These are phyloP conservation scores for Leccinum glutinopallens DNA, from an alignment of 1,284 basidiomycete species.

Conservation along the genomic window DNA sequence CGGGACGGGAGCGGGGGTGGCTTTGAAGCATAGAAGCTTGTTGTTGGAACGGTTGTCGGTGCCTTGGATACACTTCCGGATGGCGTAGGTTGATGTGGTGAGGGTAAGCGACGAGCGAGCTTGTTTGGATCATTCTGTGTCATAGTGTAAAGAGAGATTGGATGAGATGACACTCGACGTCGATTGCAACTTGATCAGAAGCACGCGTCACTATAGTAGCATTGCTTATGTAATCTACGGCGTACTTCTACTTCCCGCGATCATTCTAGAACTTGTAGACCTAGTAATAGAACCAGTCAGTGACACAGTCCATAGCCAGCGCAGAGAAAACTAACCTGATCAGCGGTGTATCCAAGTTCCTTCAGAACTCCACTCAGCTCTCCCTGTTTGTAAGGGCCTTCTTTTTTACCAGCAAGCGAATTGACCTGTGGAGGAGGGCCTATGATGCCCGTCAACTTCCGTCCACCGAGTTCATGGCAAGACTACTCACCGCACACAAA, in stretches of 20 bases:
- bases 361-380: constrained; percentile 81
- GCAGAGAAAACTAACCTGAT: constrained; percentile 58
- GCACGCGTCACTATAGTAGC: constrained; percentile 33
- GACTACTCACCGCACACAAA: constrained; percentile 77
- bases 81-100: constrained; percentile 26
- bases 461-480: background rate
- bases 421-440: constrained; percentile 87
- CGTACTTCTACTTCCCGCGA: constrained; percentile 8
- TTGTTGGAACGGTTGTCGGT: constrained; percentile 29
- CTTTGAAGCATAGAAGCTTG: constrained; percentile 34
- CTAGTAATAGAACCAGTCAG: constrained; percentile 37
- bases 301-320: background rate
- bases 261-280: constrained; percentile 56
- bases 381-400: constrained; percentile 77
- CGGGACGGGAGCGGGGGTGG: constrained; percentile 38
- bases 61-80: constrained; percentile 23
- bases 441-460: constrained; percentile 30
- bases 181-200: constrained; percentile 17
- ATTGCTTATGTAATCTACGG: constrained; percentile 34
- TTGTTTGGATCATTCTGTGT: constrained; percentile 29
- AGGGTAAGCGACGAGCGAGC: constrained; percentile 25
- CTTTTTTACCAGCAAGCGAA: constrained; percentile 79
- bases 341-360: constrained; percentile 83
- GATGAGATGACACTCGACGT: constrained; percentile 1
- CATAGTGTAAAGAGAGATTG: constrained; percentile 22